phyloP scores from a whole-genome alignment of 805 yeast species.

The Nematodospora valgi region DNA sequence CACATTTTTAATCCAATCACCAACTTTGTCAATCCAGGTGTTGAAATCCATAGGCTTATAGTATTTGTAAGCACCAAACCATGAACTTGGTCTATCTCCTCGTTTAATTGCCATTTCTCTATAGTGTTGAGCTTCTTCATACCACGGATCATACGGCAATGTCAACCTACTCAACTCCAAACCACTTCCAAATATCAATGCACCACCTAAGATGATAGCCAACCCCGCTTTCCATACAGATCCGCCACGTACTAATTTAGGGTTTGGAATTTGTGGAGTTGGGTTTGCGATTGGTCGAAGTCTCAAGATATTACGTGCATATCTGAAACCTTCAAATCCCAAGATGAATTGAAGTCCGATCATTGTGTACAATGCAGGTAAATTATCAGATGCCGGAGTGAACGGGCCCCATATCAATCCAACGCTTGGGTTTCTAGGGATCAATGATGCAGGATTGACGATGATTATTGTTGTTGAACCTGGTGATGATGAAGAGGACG shows the following conservation, averaged over 20 bases:
- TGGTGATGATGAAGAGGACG: conserved; percentile 4
- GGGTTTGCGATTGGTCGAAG: conserved; percentile 12
- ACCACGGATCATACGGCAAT: conserved; percentile 63
- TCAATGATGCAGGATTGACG: conserved; percentile 17
- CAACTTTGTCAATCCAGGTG: conserved; percentile 30
- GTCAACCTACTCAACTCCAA: conserved; percentile 53
- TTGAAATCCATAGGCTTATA: conserved; percentile 48
- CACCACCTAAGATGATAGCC: conserved; percentile 36
- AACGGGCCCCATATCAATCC: conserved; percentile 71
- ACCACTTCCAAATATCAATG: conserved; percentile 50
- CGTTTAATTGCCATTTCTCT: conserved; percentile 47
- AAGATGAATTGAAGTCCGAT: conserved; percentile 50
- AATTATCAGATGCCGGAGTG: conserved; percentile 69
- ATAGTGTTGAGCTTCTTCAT: conserved; percentile 57
- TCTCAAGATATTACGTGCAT: conserved; percentile 10
- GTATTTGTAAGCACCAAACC: conserved; percentile 66
- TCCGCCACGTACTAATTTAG: conserved; percentile 6
- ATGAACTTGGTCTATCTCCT: conserved; percentile 49
- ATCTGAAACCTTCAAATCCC: conserved; percentile 34
- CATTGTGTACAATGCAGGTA: conserved; percentile 48
- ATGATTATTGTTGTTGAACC: conserved; percentile 13
- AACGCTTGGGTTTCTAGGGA: conserved; percentile 46
- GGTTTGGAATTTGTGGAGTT: conserved; percentile 3
- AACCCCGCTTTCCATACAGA: conserved; percentile 11
- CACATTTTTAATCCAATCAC: conserved; percentile 14